Percentiles rank a stretch among this genome's conserved stretches.
Evolutionary conservation across 2,329 filamentous ascomycete species (phyloP).

Genomic region (Talaromyces sp.): DNA sequence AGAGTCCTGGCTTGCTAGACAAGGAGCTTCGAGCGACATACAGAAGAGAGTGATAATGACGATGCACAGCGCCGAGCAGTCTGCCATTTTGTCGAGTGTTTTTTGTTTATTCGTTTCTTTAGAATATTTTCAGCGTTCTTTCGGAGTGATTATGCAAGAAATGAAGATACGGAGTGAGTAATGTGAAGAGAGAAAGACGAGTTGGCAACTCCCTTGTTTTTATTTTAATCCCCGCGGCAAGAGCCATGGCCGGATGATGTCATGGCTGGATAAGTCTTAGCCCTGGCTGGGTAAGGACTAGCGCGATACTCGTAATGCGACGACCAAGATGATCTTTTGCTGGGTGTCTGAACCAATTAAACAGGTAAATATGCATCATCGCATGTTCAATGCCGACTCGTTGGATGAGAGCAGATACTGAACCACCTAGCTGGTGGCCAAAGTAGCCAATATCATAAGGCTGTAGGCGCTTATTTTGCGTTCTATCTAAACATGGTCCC

Average conservation of each 20-base stretch:
- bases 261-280: neutral
- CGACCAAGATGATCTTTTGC: neutral
- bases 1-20: neutral
- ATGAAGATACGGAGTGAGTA: neutral
- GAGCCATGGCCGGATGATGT: neutral
- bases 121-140: neutral
- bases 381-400: neutral
- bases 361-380: neutral
- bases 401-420: neutral
- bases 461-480: neutral
- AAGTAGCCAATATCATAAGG: neutral
- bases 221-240: neutral
- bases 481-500: neutral
- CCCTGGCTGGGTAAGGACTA: neutral
- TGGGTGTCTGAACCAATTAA: neutral
- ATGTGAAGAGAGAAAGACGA: neutral
- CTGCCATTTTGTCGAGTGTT: conserved; percentile 1
- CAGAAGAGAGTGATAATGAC: conserved; percentile 44
- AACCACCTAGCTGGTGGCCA: neutral
- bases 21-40: conserved; percentile 14
- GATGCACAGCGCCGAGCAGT: conserved; percentile 19
- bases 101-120: neutral
- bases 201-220: neutral
- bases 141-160: neutral
- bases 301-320: neutral